A percentile compares a stretch with the other conserved stretches of the same genome.
phyloP scores from a whole-genome alignment of 2,329 filamentous ascomycete genomes.

The Exophiala sp. region DNA sequence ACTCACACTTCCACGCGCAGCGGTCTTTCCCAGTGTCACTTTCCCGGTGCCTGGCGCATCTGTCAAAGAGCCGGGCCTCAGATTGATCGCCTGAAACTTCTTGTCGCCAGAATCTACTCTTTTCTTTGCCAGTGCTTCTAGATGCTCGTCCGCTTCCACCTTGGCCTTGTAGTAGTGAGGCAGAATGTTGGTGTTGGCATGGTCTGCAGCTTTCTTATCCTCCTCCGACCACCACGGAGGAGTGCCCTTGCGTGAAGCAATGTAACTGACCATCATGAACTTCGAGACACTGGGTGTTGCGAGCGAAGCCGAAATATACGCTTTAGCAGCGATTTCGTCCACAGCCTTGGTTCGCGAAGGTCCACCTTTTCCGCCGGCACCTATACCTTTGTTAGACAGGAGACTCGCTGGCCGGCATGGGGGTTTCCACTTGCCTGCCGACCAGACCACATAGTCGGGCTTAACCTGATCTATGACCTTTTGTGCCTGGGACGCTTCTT shows the following conservation, averaged over 20 bases:
- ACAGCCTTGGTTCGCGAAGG: constrained; percentile 49
- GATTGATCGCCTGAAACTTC: constrained; percentile 48
- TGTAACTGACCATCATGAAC: constrained; percentile 55
- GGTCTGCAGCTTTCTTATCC: constrained; percentile 44
- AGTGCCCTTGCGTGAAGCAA: constrained; percentile 47
- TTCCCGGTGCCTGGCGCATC: constrained; percentile 47
- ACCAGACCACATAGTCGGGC: constrained; percentile 48
- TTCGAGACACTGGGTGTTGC: constrained; percentile 47
- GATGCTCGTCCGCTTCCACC: constrained; percentile 54
- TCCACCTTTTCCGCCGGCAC: constrained; percentile 55
- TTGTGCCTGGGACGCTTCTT: constrained; percentile 59
- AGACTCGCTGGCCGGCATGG: not conserved
- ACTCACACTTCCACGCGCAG: constrained; percentile 39
- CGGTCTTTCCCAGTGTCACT: constrained; percentile 49
- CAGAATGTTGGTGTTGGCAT: constrained; percentile 48
- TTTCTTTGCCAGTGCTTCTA: constrained; percentile 45
- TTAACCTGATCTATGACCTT: constrained; percentile 51
- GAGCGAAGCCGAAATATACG: constrained; percentile 51
- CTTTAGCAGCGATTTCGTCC: constrained; percentile 54
- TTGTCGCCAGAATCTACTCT: constrained; percentile 29
- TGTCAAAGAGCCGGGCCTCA: constrained; percentile 50
- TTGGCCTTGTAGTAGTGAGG: constrained; percentile 54
- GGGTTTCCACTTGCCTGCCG: constrained; percentile 39
- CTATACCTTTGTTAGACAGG: constrained; percentile 32
- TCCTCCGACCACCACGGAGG: constrained; percentile 51